Base-by-base conservation (phyloP, 73 alveolate species). In the Tetrahymena borealis region DNA sequence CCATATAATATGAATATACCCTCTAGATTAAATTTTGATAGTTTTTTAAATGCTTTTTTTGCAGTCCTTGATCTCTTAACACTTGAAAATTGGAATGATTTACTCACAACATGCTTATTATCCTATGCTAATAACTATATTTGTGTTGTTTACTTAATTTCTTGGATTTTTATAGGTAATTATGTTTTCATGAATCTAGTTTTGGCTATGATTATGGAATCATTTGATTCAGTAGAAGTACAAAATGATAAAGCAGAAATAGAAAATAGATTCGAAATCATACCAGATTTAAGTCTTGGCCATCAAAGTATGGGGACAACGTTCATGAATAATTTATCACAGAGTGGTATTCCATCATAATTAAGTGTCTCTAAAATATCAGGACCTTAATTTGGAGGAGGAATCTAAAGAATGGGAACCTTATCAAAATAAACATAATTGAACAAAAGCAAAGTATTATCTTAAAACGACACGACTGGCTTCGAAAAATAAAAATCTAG, bases 111-210 rank as follows among this genome's bases (percentile, higher is more conserved):
- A 32, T 90, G 96, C 12, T 40, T 96, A 90, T 6, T 95, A 24
- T 91, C 98, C 18, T n/a, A 18, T 38, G 97, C 94, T 7, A 60
- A 77, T 33, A 39, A 94, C 32, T 79, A 92, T 41, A 94, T 96
- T 35, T 91, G 98, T n/a, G 93, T 94, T 39, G 91, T 97, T 90
- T 98, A 95, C 91, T 94, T 97, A 41, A 94, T 98, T 32, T 96
- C 98, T 10, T 98, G 99, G 99, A 97, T 98, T 16, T 94, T 97
- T 92, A 92, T 98, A n/a, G 99, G 99, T 40, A 98, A 98, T 91
- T 98, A 94, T 92, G 97, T 98, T 36, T 95, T 98, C 18, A 95
- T 98, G 33, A 98, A 98, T 96, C 91, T 98, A 79, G 98, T 98
- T 94, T 94, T 98, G 41, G 99, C 99, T 38, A 97, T 98, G 43